These are phyloP conservation scores for Amanita thiersii DNA, from an alignment of 768 basidiomycete species.

Conservation along the genomic window DNA sequence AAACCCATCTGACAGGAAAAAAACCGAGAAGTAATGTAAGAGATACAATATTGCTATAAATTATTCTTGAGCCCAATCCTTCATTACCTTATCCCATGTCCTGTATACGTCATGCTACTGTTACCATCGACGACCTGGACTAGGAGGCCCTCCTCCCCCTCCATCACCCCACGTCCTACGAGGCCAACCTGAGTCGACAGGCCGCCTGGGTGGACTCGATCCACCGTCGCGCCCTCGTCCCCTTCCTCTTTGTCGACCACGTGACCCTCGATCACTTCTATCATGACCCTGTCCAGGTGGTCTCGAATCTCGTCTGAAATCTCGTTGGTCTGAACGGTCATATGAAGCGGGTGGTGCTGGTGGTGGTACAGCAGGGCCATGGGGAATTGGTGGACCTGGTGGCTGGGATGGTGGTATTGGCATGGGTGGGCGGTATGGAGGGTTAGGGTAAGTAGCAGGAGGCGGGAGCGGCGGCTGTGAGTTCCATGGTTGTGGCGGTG, in stretches of 20 bases:
- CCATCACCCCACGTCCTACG: slow-evolving; percentile 30
- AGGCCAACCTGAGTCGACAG: slow-evolving; percentile 56
- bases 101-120: background rate
- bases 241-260: slow-evolving; percentile 24
- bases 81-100: background rate
- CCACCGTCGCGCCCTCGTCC: slow-evolving; percentile 24
- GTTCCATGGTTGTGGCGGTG: slow-evolving; percentile 4
- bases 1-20: slow-evolving; percentile 6
- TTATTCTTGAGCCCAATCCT: background rate
- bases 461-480: slow-evolving; percentile 15
- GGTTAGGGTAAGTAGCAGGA: slow-evolving; percentile 11
- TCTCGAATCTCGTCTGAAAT: slow-evolving; percentile 16
- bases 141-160: slow-evolving; percentile 15
- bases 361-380: slow-evolving; percentile 10
- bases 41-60: slow-evolving; percentile 8
- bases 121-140: slow-evolving; percentile 17
- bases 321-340: slow-evolving; percentile 16
- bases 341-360: slow-evolving; percentile 9
- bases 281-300: slow-evolving; percentile 21
- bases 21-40: slow-evolving; percentile 8
- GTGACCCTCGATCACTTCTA: slow-evolving; percentile 23
- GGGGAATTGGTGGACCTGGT: slow-evolving; percentile 9
- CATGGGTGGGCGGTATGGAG: slow-evolving; percentile 15
- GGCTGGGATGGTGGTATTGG: slow-evolving; percentile 15
- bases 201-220: slow-evolving; percentile 22